Evolutionary conservation across 176 grass and related monocot species (phyloP), one percentile per base, ranked within the genome.

Genomic region (Cocos nucifera): DNA sequence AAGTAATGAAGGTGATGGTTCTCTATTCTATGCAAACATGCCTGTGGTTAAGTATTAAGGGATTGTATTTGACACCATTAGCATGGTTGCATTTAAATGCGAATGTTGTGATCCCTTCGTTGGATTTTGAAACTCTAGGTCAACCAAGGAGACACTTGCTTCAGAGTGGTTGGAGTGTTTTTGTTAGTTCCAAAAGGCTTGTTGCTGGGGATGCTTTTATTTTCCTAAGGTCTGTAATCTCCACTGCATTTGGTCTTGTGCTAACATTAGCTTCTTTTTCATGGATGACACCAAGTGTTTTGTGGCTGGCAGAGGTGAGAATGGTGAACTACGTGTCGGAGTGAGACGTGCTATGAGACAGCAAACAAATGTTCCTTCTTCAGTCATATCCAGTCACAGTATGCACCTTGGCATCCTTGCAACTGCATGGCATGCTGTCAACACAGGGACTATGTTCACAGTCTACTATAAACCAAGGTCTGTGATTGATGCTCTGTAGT

Each of bases 401-500:
- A 97, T 97, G 93, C 93, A 97, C 80, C 83, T 97, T 68, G 93
- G 93, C 50, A 87, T 97, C 72, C 93, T 97, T 65, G 93, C 93
- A 56, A 97, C 93, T 49, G 93, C 93, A 67, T 91, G 93, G 93
- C 93, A 97, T 65, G 93, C 93, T 69, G 70, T 88, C 50, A 97
- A 76, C 23, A 97, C 93, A 14, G 84, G 81, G 19, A 90, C 87
- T 32, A 84, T 87, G 73, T 97, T 97, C 63, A 97, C 93, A 50
- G 84, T 97, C 54, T 97, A 97, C 69, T 97, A 97, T 52, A 97
- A 91, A 71, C 93, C 93, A 6, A 88, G 93, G 93, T 91, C 66
- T 72, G 66, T 70, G 61, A 17, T 2, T 17, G 63, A 24, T n/a
- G 49, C 16, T 59, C 44, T 67, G 29, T 54, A 53, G 19, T 58